Conservation (phyloP, 2,329 filamentous ascomycete species). For the Penicillium rolfsii region DNA sequence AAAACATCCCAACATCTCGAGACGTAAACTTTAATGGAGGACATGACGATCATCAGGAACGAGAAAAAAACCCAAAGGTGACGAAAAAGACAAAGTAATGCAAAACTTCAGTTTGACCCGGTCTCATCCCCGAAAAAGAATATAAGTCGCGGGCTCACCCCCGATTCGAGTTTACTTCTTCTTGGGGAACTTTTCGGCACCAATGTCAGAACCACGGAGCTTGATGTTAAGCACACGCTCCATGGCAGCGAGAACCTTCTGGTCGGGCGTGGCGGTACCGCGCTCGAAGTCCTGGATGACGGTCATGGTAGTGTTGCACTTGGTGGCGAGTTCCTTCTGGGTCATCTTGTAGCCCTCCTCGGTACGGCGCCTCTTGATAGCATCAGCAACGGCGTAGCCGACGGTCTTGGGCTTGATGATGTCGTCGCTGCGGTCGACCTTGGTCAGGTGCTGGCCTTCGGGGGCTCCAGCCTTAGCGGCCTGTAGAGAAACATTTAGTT, state of each 20-base stretch:
- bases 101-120: slow-evolving; percentile 14
- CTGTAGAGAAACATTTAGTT: slow-evolving; percentile 37
- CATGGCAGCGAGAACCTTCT: slow-evolving; percentile 77
- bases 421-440: slow-evolving; percentile 96
- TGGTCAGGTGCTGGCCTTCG: slow-evolving; percentile 94
- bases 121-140: slow-evolving; percentile 30
- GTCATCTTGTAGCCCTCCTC: slow-evolving; percentile 93
- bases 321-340: slow-evolving; percentile 82
- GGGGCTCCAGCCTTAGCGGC: slow-evolving; percentile 51
- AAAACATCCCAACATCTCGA: slow-evolving; percentile 23
- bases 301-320: slow-evolving; percentile 82
- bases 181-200: slow-evolving; percentile 78
- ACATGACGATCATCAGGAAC: slow-evolving; percentile 33
- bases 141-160: slow-evolving; percentile 33
- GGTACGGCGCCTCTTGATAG: slow-evolving; percentile 77
- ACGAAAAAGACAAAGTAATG: slow-evolving; percentile 11
- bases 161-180: slow-evolving; percentile 57
- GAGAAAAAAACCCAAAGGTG: slow-evolving; percentile 16
- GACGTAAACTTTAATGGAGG: slow-evolving; percentile 16
- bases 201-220: slow-evolving; percentile 83
- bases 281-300: slow-evolving; percentile 85
- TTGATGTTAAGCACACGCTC: slow-evolving; percentile 87
- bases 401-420: slow-evolving; percentile 97
- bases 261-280: slow-evolving; percentile 75
- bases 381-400: slow-evolving; percentile 76